Base-by-base conservation (phyloP, 225 moss, liverwort and hornwort species). In the Marchantia polymorpha region DNA sequence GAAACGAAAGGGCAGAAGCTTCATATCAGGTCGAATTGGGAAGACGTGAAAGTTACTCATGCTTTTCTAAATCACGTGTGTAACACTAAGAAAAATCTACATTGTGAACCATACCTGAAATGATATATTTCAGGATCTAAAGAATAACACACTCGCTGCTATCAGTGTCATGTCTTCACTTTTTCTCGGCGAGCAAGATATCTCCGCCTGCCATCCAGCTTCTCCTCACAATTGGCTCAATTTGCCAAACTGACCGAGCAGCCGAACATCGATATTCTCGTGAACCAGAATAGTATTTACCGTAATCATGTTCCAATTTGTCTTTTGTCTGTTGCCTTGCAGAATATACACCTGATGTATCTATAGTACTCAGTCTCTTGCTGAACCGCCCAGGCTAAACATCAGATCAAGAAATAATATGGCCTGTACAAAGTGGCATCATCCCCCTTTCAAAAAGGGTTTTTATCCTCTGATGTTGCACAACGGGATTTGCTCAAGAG, bases 181-280 rank as follows among this genome's bases (percentile, higher is more conserved):
- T 53, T 30, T 75, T 30, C 74, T 55, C 29, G 54, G 30, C 56
- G 55, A 31, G 29, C 56, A 29, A 64, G 64, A 77, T 76, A 20
- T 64, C 49, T 77, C 64, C 64, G 49, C 64, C 64, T 63, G 64
- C 64, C 46, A 65, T 49, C 77, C 25, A 63, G 26, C 63, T 64
- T 48, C 77, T 77, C 64, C 47, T 64, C 77, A 77, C 77, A 64
- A 63, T 64, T 50, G 63, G 49, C 77, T 46, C 64, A 63, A 77
- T 49, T 64, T 77, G 63, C 49, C 64, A 64, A 77, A 50, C 61
- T 16, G 47, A 56, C 47, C 77, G 26, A 65, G 64, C 51, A 65
- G 25, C 77, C 27, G 26, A 30, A 58, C 74, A 69, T 30, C 56
- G 30, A 75, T 20, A 75, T 75, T 31, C 31, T 58, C 74, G 17